phyloP scores from a whole-genome alignment of 176 grass and related monocot species.

The Oryza meridionalis region DNA sequence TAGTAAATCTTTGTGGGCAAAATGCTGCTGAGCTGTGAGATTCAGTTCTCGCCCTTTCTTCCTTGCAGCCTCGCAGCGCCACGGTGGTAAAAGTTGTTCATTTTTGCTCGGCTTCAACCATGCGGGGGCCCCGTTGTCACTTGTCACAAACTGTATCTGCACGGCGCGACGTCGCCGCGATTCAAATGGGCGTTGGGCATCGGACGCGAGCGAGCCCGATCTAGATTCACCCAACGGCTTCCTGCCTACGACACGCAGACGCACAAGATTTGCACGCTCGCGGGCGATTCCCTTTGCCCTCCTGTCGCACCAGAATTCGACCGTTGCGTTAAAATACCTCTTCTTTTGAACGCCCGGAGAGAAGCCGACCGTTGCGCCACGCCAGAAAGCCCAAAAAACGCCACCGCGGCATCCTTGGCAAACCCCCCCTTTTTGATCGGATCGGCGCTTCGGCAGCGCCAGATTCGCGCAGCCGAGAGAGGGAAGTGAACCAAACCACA shows the following conservation, averaged over 20 bases:
- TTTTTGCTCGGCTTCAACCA: not conserved
- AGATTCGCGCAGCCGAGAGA: not conserved
- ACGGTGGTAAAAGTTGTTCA: not conserved
- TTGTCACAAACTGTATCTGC: not conserved
- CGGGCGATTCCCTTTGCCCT: not conserved
- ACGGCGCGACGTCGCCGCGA: not conserved
- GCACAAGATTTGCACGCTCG: not conserved
- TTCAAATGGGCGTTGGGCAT: not conserved
- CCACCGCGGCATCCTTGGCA: not conserved
- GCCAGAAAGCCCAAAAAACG: not conserved
- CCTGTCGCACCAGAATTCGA: not conserved
- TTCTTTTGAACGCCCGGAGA: not conserved
- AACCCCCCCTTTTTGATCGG: not conserved
- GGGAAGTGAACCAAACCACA: not conserved
- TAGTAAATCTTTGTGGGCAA: not conserved
- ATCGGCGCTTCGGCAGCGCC: not conserved
- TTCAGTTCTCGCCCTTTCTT: no score
- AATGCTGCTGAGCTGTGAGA: no score
- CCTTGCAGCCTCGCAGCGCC: not conserved
- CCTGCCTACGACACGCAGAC: not conserved
- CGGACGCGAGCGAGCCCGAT: not conserved
- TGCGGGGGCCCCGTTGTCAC: not conserved
- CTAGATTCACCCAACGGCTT: not conserved
- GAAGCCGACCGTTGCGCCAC: not conserved
- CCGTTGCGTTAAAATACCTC: not conserved